These are phyloP conservation scores for Lithospermum erythrorhizon DNA, from an alignment of 257 asterid genomes.

Conservation along the genomic window DNA sequence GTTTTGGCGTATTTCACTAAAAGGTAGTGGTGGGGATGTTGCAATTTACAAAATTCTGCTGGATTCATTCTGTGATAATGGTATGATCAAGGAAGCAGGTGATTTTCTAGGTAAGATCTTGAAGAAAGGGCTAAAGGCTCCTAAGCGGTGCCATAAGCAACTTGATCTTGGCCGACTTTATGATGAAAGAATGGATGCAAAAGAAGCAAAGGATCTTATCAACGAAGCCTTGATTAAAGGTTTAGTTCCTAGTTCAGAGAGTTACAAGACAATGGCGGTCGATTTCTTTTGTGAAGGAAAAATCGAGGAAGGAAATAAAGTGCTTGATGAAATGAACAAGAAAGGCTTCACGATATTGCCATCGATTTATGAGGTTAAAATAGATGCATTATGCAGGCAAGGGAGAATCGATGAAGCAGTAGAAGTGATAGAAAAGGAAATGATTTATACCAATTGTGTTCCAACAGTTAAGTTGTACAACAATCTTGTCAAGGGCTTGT, in stretches of 20 bases:
- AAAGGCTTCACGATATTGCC: constrained; percentile 45
- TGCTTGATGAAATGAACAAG: constrained; percentile 45
- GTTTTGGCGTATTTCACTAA: constrained; percentile 79
- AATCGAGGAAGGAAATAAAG: constrained; percentile 49
- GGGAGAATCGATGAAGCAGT: constrained; percentile 50
- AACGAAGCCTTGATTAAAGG: constrained; percentile 60
- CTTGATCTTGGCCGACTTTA: constrained; percentile 38
- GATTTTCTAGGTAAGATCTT: constrained; percentile 57
- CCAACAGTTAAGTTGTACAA: constrained; percentile 54
- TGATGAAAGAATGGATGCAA: constrained; percentile 19
- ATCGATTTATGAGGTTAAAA: constrained; percentile 55
- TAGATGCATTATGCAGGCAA: constrained; percentile 35
- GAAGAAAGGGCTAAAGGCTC: constrained; percentile 75
- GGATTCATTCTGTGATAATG: constrained; percentile 72
- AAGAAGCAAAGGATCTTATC: constrained; percentile 38
- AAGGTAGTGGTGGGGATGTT: constrained; percentile 73
- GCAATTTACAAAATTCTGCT: constrained; percentile 55
- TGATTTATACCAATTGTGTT: constrained; percentile 41
- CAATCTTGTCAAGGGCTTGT: constrained; percentile 52
- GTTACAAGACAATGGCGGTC: constrained; percentile 51
- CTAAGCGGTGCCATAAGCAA: constrained; percentile 37
- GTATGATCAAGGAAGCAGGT: constrained; percentile 55
- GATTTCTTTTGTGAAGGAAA: constrained; percentile 67
- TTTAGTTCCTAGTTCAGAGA: constrained; percentile 52
- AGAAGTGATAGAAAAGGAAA: constrained; percentile 50